Percentiles rank a stretch among this genome's conserved stretches.
These are phyloP conservation scores for Gynandropsis gynandra DNA, from an alignment of 345 rosid genomes.

Conservation along the genomic window DNA sequence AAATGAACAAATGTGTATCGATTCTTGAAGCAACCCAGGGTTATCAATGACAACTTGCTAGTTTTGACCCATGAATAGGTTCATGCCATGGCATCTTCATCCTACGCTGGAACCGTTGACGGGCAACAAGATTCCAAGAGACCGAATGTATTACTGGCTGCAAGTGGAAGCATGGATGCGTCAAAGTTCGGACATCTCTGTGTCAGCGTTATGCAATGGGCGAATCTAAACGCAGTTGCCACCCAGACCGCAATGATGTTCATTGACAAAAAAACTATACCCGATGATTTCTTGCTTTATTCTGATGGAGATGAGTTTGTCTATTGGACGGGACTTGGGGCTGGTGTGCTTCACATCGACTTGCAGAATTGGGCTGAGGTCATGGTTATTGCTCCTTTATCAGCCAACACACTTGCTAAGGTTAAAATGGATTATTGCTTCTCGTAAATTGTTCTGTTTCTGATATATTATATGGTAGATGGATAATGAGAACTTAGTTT, in stretches of 20 bases:
- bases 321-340: conserved; percentile 54
- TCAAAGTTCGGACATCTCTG: conserved; percentile 54
- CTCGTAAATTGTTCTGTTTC: neutral
- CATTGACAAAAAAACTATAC: conserved; percentile 42
- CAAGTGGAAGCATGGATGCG: conserved; percentile 64
- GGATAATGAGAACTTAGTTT: neutral
- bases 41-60: too few species aligned
- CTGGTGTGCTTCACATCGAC: conserved; percentile 52
- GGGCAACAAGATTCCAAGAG: conserved; percentile 20
- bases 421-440: conserved; percentile 18
- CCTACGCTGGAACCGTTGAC: too few species aligned
- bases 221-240: conserved; percentile 51
- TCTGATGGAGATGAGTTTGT: conserved; percentile 60
- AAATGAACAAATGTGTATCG: too few species aligned
- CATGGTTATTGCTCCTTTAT: conserved; percentile 59
- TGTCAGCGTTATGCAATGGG: conserved; percentile 51
- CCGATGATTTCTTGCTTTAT: conserved; percentile 44
- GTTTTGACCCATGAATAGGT: too few species aligned
- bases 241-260: conserved; percentile 46
- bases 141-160: conserved; percentile 47
- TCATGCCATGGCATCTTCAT: too few species aligned
- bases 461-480: neutral
- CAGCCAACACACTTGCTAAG: conserved; percentile 68
- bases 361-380: conserved; percentile 64
- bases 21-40: too few species aligned